Base-by-base conservation (phyloP, 805 yeast genomes). In the Middelhovenomyces tepae region DNA sequence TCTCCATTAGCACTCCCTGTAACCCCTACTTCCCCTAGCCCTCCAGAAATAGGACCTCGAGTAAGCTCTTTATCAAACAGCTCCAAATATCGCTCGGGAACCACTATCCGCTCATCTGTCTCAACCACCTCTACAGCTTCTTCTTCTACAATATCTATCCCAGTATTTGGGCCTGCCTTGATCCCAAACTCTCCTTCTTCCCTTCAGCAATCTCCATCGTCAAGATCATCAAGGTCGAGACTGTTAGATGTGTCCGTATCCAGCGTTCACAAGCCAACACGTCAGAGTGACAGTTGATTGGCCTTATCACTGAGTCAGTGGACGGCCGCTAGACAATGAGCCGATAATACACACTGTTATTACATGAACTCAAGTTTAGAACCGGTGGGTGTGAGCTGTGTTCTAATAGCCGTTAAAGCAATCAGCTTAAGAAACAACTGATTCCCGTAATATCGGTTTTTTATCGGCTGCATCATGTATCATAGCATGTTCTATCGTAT, bases 161-260 rank as follows among this genome's bases (percentile, higher is more conserved):
- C 28, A 7, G 11, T 25, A 10, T n/a, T 25, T 10, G 28, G 15
- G 11, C 11, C 7, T 27, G 26, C 32, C 23, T 14, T 15, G n/a
- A n/a, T 22, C 13, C 11, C 13, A 10, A n/a, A 11, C 16, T 20
- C 7, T 6, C 21, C 34, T 5, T 17, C 31, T 6, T 15, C 32
- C 22, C 18, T 26, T 16, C 16, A 23, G 6, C 32, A 16, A 9
- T 17, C 34, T 9, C 22, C 11, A 15, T 11, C n/a, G 21, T 23
- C 27, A n/a, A n/a, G 16, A 4, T 17, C 36, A 8, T 21, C 31
- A 9, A 41, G 48, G 10, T 43, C 48, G 8, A 35, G 48, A 13
- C 38, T 45, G 19, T 28, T 45, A 25, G 48, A 45, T 29, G 42
- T 45, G 8, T 40, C 48, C 7, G 48, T 44, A 14, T 35, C 45